Percentiles rank a stretch among this genome's conserved stretches.
Conservation (phyloP, 768 basidiomycete genomes). For the Leccinum subtestaceum region DNA sequence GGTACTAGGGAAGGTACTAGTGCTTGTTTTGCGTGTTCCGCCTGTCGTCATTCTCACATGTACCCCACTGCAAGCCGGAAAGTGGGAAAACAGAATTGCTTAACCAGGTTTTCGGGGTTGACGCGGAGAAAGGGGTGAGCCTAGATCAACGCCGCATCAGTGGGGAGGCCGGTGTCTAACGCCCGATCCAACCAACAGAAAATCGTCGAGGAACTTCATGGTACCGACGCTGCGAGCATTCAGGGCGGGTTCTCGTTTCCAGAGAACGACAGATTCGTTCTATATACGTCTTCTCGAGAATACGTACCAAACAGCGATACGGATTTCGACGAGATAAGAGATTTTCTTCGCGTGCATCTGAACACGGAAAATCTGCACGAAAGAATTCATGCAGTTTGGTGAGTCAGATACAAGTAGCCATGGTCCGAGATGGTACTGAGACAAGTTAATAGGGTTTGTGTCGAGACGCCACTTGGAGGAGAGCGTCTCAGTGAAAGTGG, state of each 20-base stretch:
- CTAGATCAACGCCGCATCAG: not conserved
- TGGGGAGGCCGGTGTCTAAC: too few species aligned
- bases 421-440: not conserved
- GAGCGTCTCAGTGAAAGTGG: slow-evolving; percentile 10
- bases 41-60: not conserved
- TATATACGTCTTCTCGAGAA: slow-evolving; percentile 3
- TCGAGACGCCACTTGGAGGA: slow-evolving; percentile 2
- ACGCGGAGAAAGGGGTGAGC: not conserved
- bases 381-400: slow-evolving; percentile 6
- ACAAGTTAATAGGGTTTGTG: slow-evolving; percentile 1
- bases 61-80: not conserved
- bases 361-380: not conserved
- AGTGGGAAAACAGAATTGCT: slow-evolving; percentile 5
- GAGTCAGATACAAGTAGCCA: not conserved
- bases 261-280: slow-evolving; percentile 4
- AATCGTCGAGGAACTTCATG: not conserved
- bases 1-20: slow-evolving; percentile 8
- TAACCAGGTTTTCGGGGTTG: slow-evolving; percentile 4
- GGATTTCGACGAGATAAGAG: slow-evolving; percentile 1
- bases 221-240: not conserved
- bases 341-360: not conserved
- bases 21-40: not conserved
- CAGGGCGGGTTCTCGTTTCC: not conserved
- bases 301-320: slow-evolving; percentile 8
- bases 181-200: not conserved